These are phyloP conservation scores for Candida stauntonica DNA, from an alignment of 805 yeast species.

Conservation along the genomic window DNA sequence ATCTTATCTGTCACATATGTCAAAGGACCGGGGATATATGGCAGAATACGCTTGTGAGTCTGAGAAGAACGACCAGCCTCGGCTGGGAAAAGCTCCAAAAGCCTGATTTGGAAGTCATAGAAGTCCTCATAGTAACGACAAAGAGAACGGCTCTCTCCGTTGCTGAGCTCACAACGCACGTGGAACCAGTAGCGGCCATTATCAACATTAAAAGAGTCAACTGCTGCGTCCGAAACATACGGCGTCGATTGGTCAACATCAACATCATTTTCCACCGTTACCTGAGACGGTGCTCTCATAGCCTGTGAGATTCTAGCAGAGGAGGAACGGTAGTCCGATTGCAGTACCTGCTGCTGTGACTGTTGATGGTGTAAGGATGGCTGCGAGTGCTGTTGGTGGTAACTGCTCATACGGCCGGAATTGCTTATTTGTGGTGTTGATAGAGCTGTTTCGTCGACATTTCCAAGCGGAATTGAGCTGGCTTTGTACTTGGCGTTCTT, in stretches of 20 bases:
- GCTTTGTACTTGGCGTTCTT: conserved; percentile 91
- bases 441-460: conserved; percentile 45
- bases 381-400: no score
- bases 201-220: conserved; percentile 74
- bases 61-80: conserved; percentile 83
- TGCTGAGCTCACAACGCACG: conserved; percentile 58
- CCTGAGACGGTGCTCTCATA: conserved; percentile 7
- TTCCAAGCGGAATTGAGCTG: conserved; percentile 70
- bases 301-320: conserved; percentile 6
- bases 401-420: conserved; percentile 3
- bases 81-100: conserved; percentile 79
- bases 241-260: conserved; percentile 18
- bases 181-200: conserved; percentile 89
- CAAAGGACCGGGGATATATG: conserved; percentile 94
- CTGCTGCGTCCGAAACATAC: conserved; percentile 47
- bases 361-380: no score
- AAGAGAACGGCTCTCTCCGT: conserved; percentile 65
- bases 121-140: conserved; percentile 94
- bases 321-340: no score
- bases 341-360: no score
- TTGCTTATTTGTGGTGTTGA: no score
- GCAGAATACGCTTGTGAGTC: conserved; percentile 73
- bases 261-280: conserved; percentile 6
- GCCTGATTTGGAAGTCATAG: conserved; percentile 83
- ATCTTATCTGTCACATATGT: conserved; percentile 82